These are phyloP conservation scores for Phytopythium delawarense DNA, from an alignment of 352 stramenopile genomes.

Conservation along the genomic window DNA sequence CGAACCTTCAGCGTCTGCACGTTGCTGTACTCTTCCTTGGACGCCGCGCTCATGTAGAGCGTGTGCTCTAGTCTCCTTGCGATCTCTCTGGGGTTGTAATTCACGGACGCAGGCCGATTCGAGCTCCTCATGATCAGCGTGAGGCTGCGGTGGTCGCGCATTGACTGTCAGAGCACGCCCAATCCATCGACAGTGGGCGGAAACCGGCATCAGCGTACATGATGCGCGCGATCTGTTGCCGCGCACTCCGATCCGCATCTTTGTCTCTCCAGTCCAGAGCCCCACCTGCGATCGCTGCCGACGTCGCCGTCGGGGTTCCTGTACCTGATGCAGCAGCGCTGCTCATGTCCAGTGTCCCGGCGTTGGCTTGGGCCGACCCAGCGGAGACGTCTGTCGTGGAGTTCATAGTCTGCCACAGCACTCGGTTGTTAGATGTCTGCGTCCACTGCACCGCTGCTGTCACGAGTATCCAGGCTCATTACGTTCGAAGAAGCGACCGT, in stretches of 20 bases:
- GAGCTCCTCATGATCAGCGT: constrained; percentile 89
- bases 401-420: constrained; percentile 22
- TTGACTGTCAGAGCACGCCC: not conserved
- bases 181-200: too few relatives aligned
- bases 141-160: constrained; percentile 34
- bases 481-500: constrained; percentile 19
- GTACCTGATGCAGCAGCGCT: constrained; percentile 17
- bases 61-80: constrained; percentile 80
- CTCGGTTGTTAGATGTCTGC: not conserved
- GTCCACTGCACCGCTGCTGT: not conserved
- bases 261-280: constrained; percentile 81
- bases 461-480: not conserved
- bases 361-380: constrained; percentile 6
- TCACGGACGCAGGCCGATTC: constrained; percentile 80
- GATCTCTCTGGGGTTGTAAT: constrained; percentile 88
- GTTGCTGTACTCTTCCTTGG: constrained; percentile 85
- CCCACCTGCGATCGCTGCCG: constrained; percentile 12
- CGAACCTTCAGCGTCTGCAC: constrained; percentile 81
- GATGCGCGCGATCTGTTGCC: constrained; percentile 86
- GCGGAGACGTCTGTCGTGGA: constrained; percentile 2
- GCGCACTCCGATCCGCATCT: constrained; percentile 67
- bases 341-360: constrained; percentile 3
- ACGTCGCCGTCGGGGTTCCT: constrained; percentile 3
- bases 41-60: constrained; percentile 82
- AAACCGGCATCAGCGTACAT: constrained; percentile 49